phyloP scores from a whole-genome alignment of 2,329 filamentous ascomycete genomes.

The Cladosporium sphaerospermum region DNA sequence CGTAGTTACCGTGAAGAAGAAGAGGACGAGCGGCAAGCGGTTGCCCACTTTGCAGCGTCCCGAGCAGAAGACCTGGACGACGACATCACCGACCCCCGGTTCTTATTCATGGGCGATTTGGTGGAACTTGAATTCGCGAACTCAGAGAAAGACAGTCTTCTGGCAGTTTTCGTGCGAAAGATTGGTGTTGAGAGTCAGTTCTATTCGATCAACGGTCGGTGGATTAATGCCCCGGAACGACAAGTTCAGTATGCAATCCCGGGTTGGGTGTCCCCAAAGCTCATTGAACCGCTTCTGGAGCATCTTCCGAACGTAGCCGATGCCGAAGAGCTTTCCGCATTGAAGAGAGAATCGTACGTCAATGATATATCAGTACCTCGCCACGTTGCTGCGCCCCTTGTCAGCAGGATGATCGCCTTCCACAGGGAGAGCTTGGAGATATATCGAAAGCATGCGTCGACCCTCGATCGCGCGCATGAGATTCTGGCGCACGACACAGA shows the following conservation, averaged over 20 bases:
- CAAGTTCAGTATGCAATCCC: constrained; percentile 45
- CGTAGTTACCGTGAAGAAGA: constrained; percentile 19
- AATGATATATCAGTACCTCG: constrained; percentile 40
- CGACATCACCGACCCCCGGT: constrained; percentile 26
- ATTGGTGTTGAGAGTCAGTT: constrained; percentile 37
- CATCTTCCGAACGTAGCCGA: constrained; percentile 44
- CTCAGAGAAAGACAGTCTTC: constrained; percentile 34
- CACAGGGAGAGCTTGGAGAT: constrained; percentile 39
- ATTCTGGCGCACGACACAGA: constrained; percentile 39
- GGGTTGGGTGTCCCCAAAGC: constrained; percentile 40
- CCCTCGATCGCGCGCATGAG: constrained; percentile 46
- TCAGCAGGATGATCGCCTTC: constrained; percentile 39
- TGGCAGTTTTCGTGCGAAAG: constrained; percentile 44
- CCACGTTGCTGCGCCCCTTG: constrained; percentile 39
- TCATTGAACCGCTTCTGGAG: constrained; percentile 43
- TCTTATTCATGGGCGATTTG: constrained; percentile 42
- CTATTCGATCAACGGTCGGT: constrained; percentile 46
- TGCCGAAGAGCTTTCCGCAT: constrained; percentile 22
- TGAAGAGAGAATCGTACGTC: constrained; percentile 31
- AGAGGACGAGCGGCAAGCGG: constrained; percentile 21
- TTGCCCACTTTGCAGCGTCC: constrained; percentile 16
- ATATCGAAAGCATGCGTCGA: constrained; percentile 41
- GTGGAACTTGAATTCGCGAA: constrained; percentile 37
- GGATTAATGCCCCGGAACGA: constrained; percentile 35
- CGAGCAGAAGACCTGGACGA: constrained; percentile 26